Conservation (phyloP, 129 eudicot species). For the Apium graveolens region DNA sequence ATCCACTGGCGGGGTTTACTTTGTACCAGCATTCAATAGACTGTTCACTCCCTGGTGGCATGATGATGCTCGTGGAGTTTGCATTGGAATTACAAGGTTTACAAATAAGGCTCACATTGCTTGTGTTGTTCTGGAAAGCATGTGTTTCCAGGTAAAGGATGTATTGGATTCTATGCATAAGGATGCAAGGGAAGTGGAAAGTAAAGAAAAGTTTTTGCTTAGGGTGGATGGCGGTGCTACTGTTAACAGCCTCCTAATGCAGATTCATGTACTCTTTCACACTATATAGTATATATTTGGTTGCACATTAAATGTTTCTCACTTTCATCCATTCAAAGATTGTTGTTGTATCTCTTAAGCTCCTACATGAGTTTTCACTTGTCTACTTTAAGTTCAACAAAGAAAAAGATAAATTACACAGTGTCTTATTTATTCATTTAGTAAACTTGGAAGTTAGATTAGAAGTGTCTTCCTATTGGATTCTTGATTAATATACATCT, state of each 20-base stretch:
- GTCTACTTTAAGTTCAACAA: background rate
- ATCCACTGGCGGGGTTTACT: no score
- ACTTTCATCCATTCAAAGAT: background rate
- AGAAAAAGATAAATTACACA: no score
- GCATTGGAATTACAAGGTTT: constrained; percentile 83
- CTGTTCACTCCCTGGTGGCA: constrained; percentile 99
- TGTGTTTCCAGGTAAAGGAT: constrained; percentile 88
- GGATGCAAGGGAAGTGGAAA: constrained; percentile 73
- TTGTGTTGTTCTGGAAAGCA: constrained; percentile 84
- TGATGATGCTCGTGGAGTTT: constrained; percentile 96
- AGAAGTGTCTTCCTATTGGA: no score
- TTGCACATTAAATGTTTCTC: no score
- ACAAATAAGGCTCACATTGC: constrained; percentile 89
- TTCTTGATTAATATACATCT: no score
- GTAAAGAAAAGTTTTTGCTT: constrained; percentile 65
- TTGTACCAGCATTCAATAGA: constrained; percentile 92
- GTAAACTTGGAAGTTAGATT: background rate
- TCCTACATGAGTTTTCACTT: background rate
- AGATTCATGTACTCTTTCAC: constrained; percentile 60
- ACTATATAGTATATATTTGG: no score
- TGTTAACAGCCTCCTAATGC: constrained; percentile 73
- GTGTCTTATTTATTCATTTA: no score
- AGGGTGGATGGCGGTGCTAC: constrained; percentile 97
- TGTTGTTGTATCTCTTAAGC: background rate
- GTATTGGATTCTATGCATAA: constrained; percentile 96